These are phyloP conservation scores for Phialophora tarda DNA, from an alignment of 2,329 filamentous ascomycete genomes.

Conservation along the genomic window DNA sequence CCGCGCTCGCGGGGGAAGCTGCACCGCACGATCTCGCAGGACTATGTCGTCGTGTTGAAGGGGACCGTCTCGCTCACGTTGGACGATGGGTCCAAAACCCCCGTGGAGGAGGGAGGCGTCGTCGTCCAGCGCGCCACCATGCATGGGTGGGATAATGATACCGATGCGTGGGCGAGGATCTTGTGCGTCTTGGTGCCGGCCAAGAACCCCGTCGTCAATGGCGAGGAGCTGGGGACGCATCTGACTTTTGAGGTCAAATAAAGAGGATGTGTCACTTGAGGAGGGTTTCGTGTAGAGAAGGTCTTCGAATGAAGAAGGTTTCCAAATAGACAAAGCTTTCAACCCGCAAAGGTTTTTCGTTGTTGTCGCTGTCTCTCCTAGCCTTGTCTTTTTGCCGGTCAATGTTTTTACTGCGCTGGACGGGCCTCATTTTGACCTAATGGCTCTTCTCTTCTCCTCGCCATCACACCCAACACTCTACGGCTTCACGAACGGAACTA, in stretches of 20 bases:
- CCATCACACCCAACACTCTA: too few relatives aligned
- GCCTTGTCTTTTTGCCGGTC: too few relatives aligned
- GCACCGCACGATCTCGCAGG: constrained; percentile 40
- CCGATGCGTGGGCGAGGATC: constrained; percentile 16
- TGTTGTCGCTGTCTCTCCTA: too few relatives aligned
- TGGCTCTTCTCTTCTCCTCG: too few relatives aligned
- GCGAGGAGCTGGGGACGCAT: not conserved
- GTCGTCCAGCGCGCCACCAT: constrained; percentile 36
- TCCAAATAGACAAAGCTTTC: too few relatives aligned
- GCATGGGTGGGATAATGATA: constrained; percentile 26
- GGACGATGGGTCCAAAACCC: constrained; percentile 39
- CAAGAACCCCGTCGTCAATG: not conserved
- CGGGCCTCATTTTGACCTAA: too few relatives aligned
- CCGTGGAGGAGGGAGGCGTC: constrained; percentile 37
- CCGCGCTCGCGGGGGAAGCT: constrained; percentile 31
- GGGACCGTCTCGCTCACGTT: constrained; percentile 40
- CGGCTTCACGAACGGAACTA: too few relatives aligned
- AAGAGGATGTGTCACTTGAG: too few relatives aligned
- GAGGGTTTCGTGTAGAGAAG: too few relatives aligned
- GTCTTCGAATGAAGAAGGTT: too few relatives aligned
- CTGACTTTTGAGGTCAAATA: not conserved
- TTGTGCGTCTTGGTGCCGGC: constrained; percentile 9
- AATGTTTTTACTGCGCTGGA: too few relatives aligned
- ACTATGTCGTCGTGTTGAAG: constrained; percentile 40
- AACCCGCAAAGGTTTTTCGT: too few relatives aligned